Conservation (phyloP, 768 basidiomycete species). For the Cystobasidium onofrii region DNA sequence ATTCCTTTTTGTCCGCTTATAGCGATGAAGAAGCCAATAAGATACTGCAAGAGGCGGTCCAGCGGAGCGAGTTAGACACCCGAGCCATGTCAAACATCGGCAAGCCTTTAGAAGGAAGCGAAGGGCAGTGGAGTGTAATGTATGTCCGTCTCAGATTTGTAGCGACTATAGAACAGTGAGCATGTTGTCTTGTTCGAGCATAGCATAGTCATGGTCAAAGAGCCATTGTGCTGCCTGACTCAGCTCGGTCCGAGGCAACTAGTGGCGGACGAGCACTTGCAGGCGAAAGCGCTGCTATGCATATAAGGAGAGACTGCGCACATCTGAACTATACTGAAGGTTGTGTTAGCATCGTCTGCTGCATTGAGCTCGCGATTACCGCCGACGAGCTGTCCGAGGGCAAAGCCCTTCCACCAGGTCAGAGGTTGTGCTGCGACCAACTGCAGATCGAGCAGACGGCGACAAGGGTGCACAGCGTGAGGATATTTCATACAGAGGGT, state of each 20-base stretch:
- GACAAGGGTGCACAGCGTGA: no score
- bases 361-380: no score
- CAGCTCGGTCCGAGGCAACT: not conserved
- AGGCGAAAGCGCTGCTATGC: no score
- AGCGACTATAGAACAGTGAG: constrained; percentile 7
- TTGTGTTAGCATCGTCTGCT: no score
- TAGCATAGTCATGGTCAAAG: no score
- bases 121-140: constrained; percentile 60
- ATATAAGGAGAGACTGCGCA: no score
- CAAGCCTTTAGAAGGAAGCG: not conserved
- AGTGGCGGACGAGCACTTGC: no score
- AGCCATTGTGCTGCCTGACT: not conserved
- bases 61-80: constrained; percentile 19
- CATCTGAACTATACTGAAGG: no score
- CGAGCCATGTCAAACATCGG: not conserved
- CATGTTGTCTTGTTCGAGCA: not conserved
- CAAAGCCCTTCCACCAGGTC: no score
- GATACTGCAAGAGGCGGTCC: constrained; percentile 51
- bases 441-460: not conserved
- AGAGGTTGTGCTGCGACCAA: not conserved
- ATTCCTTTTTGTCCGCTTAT: constrained; percentile 52
- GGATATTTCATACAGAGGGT: no score
- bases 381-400: no score
- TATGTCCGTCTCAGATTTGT: constrained; percentile 61
- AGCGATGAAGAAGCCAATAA: constrained; percentile 54